Conservation (phyloP, 1,284 basidiomycete species). For the Sporisorium sorghi region DNA sequence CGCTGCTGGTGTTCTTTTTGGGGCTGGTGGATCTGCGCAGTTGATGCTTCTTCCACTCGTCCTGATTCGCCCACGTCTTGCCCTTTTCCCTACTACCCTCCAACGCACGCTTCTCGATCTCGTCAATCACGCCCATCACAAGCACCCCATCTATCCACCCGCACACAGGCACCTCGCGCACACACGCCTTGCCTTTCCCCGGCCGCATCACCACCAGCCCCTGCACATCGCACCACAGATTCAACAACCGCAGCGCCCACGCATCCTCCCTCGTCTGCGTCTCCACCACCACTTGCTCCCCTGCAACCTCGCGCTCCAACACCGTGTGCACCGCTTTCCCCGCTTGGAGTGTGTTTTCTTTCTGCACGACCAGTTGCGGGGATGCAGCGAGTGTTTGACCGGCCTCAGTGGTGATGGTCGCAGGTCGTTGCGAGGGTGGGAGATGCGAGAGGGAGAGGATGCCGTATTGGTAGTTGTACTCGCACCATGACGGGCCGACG, state of each 20-base stretch:
- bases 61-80: slow-evolving; percentile 52
- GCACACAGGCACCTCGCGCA: slow-evolving; percentile 62
- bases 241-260: slow-evolving; percentile 77
- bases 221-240: slow-evolving; percentile 48
- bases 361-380: slow-evolving; percentile 23
- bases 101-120: slow-evolving; percentile 41
- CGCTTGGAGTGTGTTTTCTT: slow-evolving; percentile 43
- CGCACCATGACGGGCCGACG: slow-evolving; percentile 64
- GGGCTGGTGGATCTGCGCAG: slow-evolving; percentile 21
- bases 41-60: slow-evolving; percentile 54
- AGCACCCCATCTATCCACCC: slow-evolving; percentile 57
- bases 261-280: slow-evolving; percentile 76
- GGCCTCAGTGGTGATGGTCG: slow-evolving; percentile 51
- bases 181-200: slow-evolving; percentile 17
- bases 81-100: background rate
- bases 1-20: slow-evolving; percentile 19
- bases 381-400: slow-evolving; percentile 48
- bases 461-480: slow-evolving; percentile 60
- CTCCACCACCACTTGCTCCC: slow-evolving; percentile 72
- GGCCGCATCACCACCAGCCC: slow-evolving; percentile 14
- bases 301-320: slow-evolving; percentile 80
- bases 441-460: slow-evolving; percentile 57
- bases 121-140: slow-evolving; percentile 64
- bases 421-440: slow-evolving; percentile 48
- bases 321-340: slow-evolving; percentile 78